These are phyloP conservation scores for Pichia paraexigua DNA, from an alignment of 805 yeast species.

Conservation along the genomic window DNA sequence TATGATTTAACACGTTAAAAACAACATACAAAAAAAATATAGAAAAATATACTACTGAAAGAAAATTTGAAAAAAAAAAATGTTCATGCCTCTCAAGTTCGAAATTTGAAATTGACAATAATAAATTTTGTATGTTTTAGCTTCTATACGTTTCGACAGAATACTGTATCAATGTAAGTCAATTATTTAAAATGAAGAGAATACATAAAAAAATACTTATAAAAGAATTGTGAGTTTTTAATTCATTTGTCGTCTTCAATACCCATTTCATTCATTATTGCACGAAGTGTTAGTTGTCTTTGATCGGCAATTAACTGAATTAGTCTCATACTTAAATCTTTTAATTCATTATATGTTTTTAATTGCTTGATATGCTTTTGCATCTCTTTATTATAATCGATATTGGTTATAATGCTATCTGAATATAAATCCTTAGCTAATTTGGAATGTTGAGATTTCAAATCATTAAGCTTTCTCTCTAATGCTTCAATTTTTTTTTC, in stretches of 20 bases:
- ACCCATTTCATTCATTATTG: constrained; percentile 48
- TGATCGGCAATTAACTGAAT: constrained; percentile 56
- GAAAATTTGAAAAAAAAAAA: too few species aligned
- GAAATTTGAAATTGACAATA: background rate
- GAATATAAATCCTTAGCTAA: constrained; percentile 13
- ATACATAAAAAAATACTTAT: too few species aligned
- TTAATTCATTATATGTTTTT: constrained; percentile 53
- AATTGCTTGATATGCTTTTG: constrained; percentile 43
- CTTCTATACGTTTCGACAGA: too few species aligned
- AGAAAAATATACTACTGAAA: background rate
- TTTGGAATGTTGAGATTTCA: constrained; percentile 15
- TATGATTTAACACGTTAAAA: background rate
- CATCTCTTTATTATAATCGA: constrained; percentile 33
- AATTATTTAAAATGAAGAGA: background rate
- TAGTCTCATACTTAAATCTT: constrained; percentile 51
- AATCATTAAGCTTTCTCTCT: constrained; percentile 33
- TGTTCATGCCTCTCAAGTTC: background rate
- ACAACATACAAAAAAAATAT: too few species aligned
- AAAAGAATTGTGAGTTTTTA: background rate
- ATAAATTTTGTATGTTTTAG: too few species aligned
- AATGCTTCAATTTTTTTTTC: constrained; percentile 38
- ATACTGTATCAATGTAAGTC: too few species aligned
- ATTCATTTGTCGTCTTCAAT: constrained; percentile 17
- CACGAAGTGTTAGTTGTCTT: constrained; percentile 37
- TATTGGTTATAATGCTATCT: background rate